Percentiles rank a stretch among this genome's conserved stretches.
Evolutionary conservation across 192 early-diverging fungal genomes (phyloP).

Genomic region (Linnemannia elongata): DNA sequence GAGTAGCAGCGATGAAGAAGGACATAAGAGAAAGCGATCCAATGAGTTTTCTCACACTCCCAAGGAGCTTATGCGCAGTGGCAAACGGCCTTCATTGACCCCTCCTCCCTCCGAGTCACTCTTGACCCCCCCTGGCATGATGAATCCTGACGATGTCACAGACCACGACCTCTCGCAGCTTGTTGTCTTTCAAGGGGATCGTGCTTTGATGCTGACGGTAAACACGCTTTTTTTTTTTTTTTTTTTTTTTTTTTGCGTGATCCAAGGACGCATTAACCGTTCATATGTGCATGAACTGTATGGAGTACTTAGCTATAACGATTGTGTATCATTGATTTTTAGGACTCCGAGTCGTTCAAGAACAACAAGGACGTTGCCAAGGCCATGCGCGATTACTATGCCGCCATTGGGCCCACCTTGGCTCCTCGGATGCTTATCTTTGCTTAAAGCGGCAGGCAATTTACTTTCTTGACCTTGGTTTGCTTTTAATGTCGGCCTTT

Average conservation of each 20-base stretch:
- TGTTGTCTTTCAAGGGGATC: conserved; percentile 38
- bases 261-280: not conserved
- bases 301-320: not conserved
- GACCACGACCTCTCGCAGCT: conserved; percentile 49
- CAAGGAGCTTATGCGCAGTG: conserved; percentile 26
- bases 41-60: conserved; percentile 14
- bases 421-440: conserved; percentile 47
- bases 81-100: conserved; percentile 45
- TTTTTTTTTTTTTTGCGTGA: not conserved
- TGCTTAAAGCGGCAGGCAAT: conserved; percentile 8
- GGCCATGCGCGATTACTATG: conserved; percentile 52
- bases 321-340: not conserved
- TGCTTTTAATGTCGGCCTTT: not conserved
- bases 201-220: conserved; percentile 49
- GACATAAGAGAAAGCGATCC: conserved; percentile 30
- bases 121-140: conserved; percentile 52
- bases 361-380: conserved; percentile 18
- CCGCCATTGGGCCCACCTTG: conserved; percentile 36
- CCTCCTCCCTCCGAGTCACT: conserved; percentile 16
- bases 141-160: conserved; percentile 44
- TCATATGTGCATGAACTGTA: too few species aligned
- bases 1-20: conserved; percentile 14
- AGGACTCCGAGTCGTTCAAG: conserved; percentile 39
- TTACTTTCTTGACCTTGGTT: conserved; percentile 18
- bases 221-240: not conserved